Evolutionary conservation across 768 basidiomycete genomes (phyloP).

Genomic region (Fibroporia radiculosa): DNA sequence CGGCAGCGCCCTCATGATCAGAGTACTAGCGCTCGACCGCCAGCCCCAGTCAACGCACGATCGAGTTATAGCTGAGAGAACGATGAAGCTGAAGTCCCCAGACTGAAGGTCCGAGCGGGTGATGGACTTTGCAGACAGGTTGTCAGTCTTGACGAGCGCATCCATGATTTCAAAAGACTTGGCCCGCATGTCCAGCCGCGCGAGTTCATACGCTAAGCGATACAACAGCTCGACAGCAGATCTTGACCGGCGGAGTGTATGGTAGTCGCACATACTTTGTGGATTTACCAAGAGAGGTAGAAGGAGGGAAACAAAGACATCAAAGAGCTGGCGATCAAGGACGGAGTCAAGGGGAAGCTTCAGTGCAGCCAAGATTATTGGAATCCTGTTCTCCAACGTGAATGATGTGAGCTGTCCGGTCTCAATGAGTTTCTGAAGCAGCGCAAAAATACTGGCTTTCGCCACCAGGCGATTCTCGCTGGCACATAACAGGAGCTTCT

Average conservation of each 20-base stretch:
- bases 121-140: slow-evolving; percentile 42
- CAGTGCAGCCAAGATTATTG: background rate
- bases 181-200: slow-evolving; percentile 25
- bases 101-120: slow-evolving; percentile 28
- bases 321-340: slow-evolving; percentile 4
- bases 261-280: too few relatives aligned
- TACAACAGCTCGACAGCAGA: slow-evolving; percentile 31
- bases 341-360: background rate
- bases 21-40: slow-evolving; percentile 32
- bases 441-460: background rate
- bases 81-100: slow-evolving; percentile 37
- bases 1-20: slow-evolving; percentile 27
- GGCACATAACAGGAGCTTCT: background rate
- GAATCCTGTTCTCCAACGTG: background rate
- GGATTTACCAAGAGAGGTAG: background rate
- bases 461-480: background rate
- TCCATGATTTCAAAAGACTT: slow-evolving; percentile 42
- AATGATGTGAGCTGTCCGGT: background rate
- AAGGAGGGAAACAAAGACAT: slow-evolving; percentile 3
- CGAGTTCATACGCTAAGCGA: slow-evolving; percentile 34
- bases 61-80: slow-evolving; percentile 41
- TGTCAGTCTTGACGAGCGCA: slow-evolving; percentile 33
- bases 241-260: too few relatives aligned
- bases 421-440: background rate
- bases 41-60: slow-evolving; percentile 51